phyloP scores from a whole-genome alignment of 306 rosid species.

The Canavalia gladiata region DNA sequence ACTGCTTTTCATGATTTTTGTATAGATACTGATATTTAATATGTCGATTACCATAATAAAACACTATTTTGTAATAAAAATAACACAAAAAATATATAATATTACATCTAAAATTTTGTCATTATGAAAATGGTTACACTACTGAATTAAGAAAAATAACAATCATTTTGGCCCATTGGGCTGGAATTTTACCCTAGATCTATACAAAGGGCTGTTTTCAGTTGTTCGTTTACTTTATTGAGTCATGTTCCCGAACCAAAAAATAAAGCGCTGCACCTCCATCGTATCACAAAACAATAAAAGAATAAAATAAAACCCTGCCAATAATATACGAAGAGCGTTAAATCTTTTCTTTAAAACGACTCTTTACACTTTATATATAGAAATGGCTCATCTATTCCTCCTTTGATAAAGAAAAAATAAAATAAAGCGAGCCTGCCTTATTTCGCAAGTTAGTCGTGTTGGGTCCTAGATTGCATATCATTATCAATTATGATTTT shows the following conservation, averaged over 20 bases:
- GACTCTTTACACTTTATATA: not conserved
- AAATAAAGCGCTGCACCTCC: not conserved
- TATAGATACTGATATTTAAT: too few relatives aligned
- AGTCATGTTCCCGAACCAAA: not conserved
- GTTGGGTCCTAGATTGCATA: too few relatives aligned
- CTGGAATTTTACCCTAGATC: not conserved
- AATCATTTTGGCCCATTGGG: slow-evolving; percentile 24
- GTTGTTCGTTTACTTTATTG: not conserved
- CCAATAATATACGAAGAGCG: not conserved
- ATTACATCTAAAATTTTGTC: too few relatives aligned
- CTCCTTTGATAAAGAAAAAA: not conserved
- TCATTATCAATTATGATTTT: too few relatives aligned
- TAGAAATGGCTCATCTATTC: not conserved
- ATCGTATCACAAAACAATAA: not conserved
- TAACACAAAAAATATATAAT: too few relatives aligned
- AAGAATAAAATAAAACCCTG: not conserved
- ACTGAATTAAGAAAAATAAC: not conserved
- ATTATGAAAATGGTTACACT: too few relatives aligned
- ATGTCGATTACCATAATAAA: too few relatives aligned
- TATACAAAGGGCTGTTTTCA: not conserved
- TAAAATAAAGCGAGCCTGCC: too few relatives aligned
- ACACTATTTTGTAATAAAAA: too few relatives aligned
- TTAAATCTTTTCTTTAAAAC: not conserved
- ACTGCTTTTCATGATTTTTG: not conserved
- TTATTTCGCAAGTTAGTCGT: too few relatives aligned